Evolutionary conservation across 2,329 filamentous ascomycete species (phyloP).

Genomic region (Trichophyton benhamiae): DNA sequence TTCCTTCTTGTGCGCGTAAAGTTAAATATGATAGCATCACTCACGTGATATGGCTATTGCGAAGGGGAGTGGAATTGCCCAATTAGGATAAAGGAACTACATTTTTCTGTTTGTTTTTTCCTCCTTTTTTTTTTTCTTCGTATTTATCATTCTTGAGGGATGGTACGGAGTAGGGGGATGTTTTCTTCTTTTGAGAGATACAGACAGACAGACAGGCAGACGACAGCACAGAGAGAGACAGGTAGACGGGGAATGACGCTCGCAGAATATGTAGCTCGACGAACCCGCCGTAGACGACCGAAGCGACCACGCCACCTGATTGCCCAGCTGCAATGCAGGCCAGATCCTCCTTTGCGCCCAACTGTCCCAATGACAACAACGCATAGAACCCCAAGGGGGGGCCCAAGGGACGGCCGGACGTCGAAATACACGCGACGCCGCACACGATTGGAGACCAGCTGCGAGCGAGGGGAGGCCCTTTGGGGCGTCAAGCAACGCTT

Average conservation of each 20-base stretch:
- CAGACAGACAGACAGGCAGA: not conserved
- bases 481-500: not conserved
- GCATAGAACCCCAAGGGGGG: not conserved
- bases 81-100: not conserved
- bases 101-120: not conserved
- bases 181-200: not conserved
- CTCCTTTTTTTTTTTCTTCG: not conserved
- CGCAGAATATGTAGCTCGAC: too few relatives aligned
- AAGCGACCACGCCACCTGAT: not conserved
- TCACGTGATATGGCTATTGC: not conserved
- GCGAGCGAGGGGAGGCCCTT: not conserved
- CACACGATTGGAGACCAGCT: not conserved
- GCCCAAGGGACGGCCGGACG: not conserved
- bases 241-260: too few relatives aligned
- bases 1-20: not conserved
- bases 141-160: not conserved
- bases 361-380: slow-evolving; percentile 2
- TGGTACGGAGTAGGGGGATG: too few relatives aligned
- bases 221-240: not conserved
- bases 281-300: not conserved
- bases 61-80: not conserved
- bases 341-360: not conserved
- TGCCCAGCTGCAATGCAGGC: not conserved
- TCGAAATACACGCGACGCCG: not conserved
- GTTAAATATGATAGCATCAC: not conserved